phyloP scores from a whole-genome alignment of 164 flowering plant species.

The Umbilicus rupestris region DNA sequence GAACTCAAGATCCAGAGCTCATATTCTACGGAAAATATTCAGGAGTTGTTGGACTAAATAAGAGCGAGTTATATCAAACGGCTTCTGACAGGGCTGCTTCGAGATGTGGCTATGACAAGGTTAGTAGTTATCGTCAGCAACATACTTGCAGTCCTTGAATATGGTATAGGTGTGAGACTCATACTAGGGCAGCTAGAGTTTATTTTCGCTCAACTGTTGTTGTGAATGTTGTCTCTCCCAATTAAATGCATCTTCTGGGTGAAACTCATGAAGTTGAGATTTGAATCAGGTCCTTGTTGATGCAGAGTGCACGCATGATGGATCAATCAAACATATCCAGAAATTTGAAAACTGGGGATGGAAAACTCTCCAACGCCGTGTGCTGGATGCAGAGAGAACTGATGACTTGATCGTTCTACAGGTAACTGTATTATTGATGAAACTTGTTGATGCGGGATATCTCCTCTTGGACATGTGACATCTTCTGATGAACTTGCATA shows the following conservation, averaged over 20 bases:
- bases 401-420: constrained; percentile 63
- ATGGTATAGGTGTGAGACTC: neutral
- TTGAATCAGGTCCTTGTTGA: constrained; percentile 79
- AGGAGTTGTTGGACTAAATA: constrained; percentile 70
- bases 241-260: neutral
- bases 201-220: neutral
- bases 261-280: neutral
- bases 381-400: constrained; percentile 79
- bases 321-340: constrained; percentile 77
- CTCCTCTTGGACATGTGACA: neutral
- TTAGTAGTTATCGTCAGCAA: constrained; percentile 15
- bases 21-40: constrained; percentile 75
- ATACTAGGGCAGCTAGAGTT: neutral
- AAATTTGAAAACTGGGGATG: constrained; percentile 97
- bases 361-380: constrained; percentile 75
- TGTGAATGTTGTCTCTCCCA: neutral
- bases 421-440: constrained; percentile 26
- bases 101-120: constrained; percentile 79
- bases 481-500: neutral
- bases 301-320: constrained; percentile 99
- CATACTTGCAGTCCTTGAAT: neutral
- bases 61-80: constrained; percentile 32
- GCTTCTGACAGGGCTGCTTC: constrained; percentile 21
- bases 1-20: constrained; percentile 53
- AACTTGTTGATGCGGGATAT: neutral